Evolutionary conservation across 768 basidiomycete species (phyloP), one percentile per base, ranked within the genome.

Genomic region (Hygrophorus pudorinus): DNA sequence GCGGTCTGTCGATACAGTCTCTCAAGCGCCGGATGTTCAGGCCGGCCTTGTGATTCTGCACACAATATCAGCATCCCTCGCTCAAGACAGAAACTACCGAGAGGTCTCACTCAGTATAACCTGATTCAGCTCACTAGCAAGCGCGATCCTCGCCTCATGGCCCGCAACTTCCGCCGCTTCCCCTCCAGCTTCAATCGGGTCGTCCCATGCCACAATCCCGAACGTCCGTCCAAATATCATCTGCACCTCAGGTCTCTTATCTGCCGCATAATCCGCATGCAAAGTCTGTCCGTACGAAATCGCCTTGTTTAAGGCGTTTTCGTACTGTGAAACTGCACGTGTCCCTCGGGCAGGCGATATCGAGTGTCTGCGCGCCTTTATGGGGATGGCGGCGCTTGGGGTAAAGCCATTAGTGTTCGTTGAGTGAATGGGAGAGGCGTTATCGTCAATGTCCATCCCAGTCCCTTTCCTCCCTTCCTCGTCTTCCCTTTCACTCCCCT

Each of bases 101-200:
- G 40, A 30, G 31, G 29, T 63, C 79, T 52, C 53, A 90, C 89
- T 83, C 42, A 92, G 66, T 46, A 93, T 88, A 32, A 80, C 85
- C 58, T 79, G 72, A 53, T 92, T 91, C 31, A 91, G 59, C 62
- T 88, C 85, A 47, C 76, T 79, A 21, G 84, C 82, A 44, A 91
- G 69, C 29, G 68, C 59, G 42, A 75, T 67, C 47, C 85, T 69
- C 24, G 84, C 78, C 34, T 73, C 75, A 47, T 79, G 73, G 32
- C 86, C 79, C 7, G 77, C 85, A 16, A 86, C 72, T 49, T 76
- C 77, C 14, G 79, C 75, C 12, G 78, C 74, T 27, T 76, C 71
- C 10, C 81, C 81, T 3, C 76, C 78, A 5, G 74, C 80, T 45
- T 73, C 74, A 47, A 76, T 60, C 16, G 86, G 87, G 57, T 87